These are phyloP conservation scores for Metrosideros polymorpha DNA, from an alignment of 441 rosid species.

Conservation along the genomic window DNA sequence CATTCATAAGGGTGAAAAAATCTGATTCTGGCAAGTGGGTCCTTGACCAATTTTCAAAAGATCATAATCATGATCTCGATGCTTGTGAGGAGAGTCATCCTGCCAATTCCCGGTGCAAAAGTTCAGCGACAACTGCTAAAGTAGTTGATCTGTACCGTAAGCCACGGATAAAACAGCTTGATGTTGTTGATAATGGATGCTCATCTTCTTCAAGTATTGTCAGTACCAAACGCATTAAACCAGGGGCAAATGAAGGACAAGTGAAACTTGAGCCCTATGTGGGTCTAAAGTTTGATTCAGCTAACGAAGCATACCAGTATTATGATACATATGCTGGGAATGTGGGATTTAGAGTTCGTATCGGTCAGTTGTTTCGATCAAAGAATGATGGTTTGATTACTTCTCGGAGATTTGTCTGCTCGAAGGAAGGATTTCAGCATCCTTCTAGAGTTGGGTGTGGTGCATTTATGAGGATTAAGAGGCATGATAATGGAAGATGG, in stretches of 20 bases:
- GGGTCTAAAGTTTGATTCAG: conserved; percentile 54
- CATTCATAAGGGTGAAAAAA: conserved; percentile 63
- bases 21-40: conserved; percentile 80
- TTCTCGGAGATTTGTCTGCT: conserved; percentile 82
- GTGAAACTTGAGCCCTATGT: conserved; percentile 38
- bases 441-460: conserved; percentile 91
- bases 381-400: conserved; percentile 80
- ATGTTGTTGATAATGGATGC: conserved; percentile 26
- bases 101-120: conserved; percentile 20
- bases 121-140: conserved; percentile 14
- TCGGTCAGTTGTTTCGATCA: conserved; percentile 82
- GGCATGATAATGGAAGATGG: conserved; percentile 73
- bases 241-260: conserved; percentile 33
- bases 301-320: conserved; percentile 67
- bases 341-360: conserved; percentile 68
- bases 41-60: conserved; percentile 69
- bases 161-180: conserved; percentile 30
- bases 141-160: background rate
- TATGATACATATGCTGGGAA: conserved; percentile 56
- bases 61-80: conserved; percentile 78
- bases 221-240: conserved; percentile 49
- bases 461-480: conserved; percentile 87
- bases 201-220: conserved; percentile 40
- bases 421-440: conserved; percentile 91
- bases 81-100: conserved; percentile 19